phyloP scores from a whole-genome alignment of 257 asterid species.

The Pogostemon cablin region DNA sequence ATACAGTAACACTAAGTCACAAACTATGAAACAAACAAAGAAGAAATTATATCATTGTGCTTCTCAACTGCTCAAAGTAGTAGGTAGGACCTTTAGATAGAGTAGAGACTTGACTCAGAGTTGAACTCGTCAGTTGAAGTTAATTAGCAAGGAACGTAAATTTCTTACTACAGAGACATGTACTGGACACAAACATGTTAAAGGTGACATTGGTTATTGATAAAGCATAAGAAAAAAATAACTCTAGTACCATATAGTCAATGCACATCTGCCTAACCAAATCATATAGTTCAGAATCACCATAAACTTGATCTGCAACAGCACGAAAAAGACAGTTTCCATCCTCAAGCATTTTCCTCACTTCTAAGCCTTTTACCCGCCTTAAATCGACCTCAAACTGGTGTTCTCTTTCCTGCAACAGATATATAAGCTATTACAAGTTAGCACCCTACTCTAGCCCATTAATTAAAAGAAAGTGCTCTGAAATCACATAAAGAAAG shows the following conservation, averaged over 20 bases:
- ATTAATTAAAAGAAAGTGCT: slow-evolving; percentile 12
- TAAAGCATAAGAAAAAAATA: slow-evolving; percentile 21
- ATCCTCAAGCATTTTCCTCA: slow-evolving; percentile 90
- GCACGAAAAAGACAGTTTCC: slow-evolving; percentile 99
- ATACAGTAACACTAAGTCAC: slow-evolving; percentile 6
- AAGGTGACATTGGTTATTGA: not conserved
- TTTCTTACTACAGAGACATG: slow-evolving; percentile 9
- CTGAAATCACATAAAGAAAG: slow-evolving; percentile 22
- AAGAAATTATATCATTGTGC: slow-evolving; percentile 18
- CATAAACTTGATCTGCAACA: slow-evolving; percentile 99
- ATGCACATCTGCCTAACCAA: slow-evolving; percentile 99
- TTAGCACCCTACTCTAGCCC: slow-evolving; percentile 8
- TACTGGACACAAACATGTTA: slow-evolving; percentile 17
- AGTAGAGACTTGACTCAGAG: not conserved
- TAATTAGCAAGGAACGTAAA: slow-evolving; percentile 7
- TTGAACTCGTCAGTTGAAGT: slow-evolving; percentile 22
- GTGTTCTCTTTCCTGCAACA: slow-evolving; percentile 85
- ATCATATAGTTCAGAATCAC: slow-evolving; percentile 87
- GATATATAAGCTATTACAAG: slow-evolving; percentile 23
- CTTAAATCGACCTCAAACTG: slow-evolving; percentile 88
- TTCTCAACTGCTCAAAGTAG: slow-evolving; percentile 6
- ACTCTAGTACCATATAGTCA: slow-evolving; percentile 84
- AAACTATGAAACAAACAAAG: slow-evolving; percentile 9
- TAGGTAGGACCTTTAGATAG: slow-evolving; percentile 11
- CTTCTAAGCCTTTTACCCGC: slow-evolving; percentile 88